A percentile compares a stretch with the other conserved stretches of the same genome.
phyloP scores from a whole-genome alignment of 1,284 basidiomycete species.

The Gymnopus androsaceus region DNA sequence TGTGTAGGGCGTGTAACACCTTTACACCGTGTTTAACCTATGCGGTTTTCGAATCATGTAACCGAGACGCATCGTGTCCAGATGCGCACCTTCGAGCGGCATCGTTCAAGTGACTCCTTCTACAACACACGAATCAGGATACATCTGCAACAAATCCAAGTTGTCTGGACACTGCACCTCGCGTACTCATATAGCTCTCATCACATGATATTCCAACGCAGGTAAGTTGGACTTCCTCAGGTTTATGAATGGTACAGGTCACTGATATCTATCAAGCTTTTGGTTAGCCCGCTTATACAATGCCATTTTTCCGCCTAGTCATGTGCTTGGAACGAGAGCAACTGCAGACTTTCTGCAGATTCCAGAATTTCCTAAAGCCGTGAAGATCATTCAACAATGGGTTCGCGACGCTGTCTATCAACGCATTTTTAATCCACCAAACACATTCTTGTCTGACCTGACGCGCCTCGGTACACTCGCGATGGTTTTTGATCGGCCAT shows the following conservation, averaged over 20 bases:
- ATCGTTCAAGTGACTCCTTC: not conserved
- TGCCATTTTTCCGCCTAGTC: constrained; percentile 10
- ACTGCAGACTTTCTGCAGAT: not conserved
- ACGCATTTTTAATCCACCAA: not conserved
- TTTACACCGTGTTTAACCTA: constrained; percentile 14
- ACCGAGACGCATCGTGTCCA: constrained; percentile 6
- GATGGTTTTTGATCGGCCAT: constrained; percentile 7
- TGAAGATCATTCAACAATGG: constrained; percentile 5
- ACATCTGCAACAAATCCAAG: constrained; percentile 14
- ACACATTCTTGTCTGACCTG: constrained; percentile 10
- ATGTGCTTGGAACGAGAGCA: constrained; percentile 7
- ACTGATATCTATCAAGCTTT: not conserved
- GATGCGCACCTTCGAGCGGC: constrained; percentile 6
- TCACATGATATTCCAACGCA: not conserved
- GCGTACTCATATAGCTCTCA: not conserved
- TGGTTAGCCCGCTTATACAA: constrained; percentile 17
- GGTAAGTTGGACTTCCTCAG: constrained; percentile 1
- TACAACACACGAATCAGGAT: constrained; percentile 15
- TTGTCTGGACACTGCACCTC: not conserved
- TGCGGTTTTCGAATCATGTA: constrained; percentile 4
- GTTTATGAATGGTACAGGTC: not conserved
- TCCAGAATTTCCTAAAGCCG: constrained; percentile 6
- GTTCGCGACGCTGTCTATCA: constrained; percentile 4
- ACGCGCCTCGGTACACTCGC: constrained; percentile 6
- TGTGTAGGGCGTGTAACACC: constrained; percentile 8